A percentile compares a stretch with the other conserved stretches of the same genome.
Evolutionary conservation across 2,329 filamentous ascomycete species (phyloP).

Genomic region (Fusarium proliferatum): DNA sequence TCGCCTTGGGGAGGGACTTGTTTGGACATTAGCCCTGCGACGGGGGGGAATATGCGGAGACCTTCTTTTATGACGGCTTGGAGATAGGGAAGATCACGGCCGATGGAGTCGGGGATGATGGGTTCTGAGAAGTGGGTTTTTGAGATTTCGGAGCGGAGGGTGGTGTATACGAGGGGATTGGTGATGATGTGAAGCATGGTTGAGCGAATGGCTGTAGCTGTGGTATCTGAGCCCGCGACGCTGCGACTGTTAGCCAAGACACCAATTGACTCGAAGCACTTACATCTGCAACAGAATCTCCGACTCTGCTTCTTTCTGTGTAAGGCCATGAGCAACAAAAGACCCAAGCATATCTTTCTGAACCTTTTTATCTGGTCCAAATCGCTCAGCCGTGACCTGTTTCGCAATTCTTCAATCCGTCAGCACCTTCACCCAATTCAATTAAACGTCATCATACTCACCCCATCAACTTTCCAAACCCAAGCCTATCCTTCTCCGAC

Average conservation of each 20-base stretch:
- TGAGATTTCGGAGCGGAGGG: slow-evolving; percentile 52
- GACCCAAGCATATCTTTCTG: slow-evolving; percentile 48
- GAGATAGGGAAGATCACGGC: slow-evolving; percentile 55
- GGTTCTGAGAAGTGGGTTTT: slow-evolving; percentile 24
- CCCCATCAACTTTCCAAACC: slow-evolving; percentile 58
- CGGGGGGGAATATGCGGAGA: slow-evolving; percentile 52
- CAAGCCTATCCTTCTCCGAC: slow-evolving; percentile 51
- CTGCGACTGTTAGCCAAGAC: slow-evolving; percentile 32
- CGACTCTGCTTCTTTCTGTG: slow-evolving; percentile 41
- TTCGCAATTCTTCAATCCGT: slow-evolving; percentile 40
- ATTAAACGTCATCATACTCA: slow-evolving; percentile 39
- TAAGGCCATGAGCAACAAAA: slow-evolving; percentile 46
- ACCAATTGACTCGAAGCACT: neutral
- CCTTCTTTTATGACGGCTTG: slow-evolving; percentile 63
- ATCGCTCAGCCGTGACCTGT: slow-evolving; percentile 44
- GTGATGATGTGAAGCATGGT: slow-evolving; percentile 64
- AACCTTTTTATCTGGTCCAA: slow-evolving; percentile 43
- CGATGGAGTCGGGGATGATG: slow-evolving; percentile 49
- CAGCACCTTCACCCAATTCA: fast-evolving
- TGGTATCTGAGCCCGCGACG: slow-evolving; percentile 68
- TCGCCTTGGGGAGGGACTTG: slow-evolving; percentile 48
- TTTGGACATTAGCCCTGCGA: slow-evolving; percentile 52
- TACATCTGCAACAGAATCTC: slow-evolving; percentile 45
- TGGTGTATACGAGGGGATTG: slow-evolving; percentile 58
- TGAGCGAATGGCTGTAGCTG: slow-evolving; percentile 64